Evolutionary conservation across 306 rosid genomes (phyloP).

Genomic region (Comarum palustre): DNA sequence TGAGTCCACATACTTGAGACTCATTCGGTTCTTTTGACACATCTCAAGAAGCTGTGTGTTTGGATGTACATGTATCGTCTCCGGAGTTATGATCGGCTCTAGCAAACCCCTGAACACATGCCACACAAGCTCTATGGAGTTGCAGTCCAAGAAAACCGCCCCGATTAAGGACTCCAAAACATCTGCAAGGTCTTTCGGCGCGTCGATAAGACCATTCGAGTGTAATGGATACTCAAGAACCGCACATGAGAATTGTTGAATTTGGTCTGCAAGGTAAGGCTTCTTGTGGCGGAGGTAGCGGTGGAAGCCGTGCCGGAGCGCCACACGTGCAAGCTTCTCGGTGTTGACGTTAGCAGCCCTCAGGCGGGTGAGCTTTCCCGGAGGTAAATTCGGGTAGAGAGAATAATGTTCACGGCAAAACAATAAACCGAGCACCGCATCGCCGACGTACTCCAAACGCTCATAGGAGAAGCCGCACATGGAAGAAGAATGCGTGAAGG

Average conservation of each 20-base stretch:
- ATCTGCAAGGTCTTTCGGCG: constrained; percentile 48
- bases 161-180: constrained; percentile 53
- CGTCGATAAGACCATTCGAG: constrained; percentile 49
- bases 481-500: constrained; percentile 45
- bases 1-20: constrained; percentile 31
- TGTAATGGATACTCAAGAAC: constrained; percentile 42
- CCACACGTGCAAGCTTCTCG: constrained; percentile 63
- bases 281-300: constrained; percentile 50
- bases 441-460: constrained; percentile 53
- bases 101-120: constrained; percentile 38
- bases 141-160: constrained; percentile 48
- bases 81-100: constrained; percentile 41
- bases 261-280: constrained; percentile 33
- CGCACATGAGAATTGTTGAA: constrained; percentile 27
- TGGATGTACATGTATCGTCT: constrained; percentile 39
- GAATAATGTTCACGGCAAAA: constrained; percentile 40
- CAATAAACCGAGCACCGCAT: constrained; percentile 43
- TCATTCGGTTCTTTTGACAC: constrained; percentile 45
- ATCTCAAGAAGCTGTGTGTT: constrained; percentile 37
- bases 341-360: constrained; percentile 52
- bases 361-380: constrained; percentile 50
- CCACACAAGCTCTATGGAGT: constrained; percentile 47
- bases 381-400: constrained; percentile 28
- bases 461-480: constrained; percentile 26
- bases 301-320: constrained; percentile 44